Base-by-base conservation (phyloP, 208 protist species). In the Acanthamoeba healyi region DNA sequence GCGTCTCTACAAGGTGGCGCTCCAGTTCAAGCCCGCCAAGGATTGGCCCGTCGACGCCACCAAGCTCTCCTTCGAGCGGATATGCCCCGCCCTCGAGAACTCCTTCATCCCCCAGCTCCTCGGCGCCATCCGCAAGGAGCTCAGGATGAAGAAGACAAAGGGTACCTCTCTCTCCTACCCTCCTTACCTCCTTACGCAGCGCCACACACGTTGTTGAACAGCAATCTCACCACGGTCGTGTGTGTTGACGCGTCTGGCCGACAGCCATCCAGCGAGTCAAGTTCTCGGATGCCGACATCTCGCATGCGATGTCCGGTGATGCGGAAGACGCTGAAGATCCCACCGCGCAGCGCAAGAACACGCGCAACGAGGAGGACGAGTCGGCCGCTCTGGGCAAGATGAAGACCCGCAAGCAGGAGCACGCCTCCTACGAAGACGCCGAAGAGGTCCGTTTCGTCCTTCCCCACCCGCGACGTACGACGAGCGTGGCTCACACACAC, bases 11-110 rank as follows among this genome's bases (percentile, higher is more conserved):
- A 87, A 87, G 22, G 72, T 96, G 15, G 56, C 54, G 9, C 56
- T 96, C n/a, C 65, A 93, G 77, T 94, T 96, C 61, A 94, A 94
- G n/a, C 49, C 88, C 29, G 56, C 51, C 22, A 22, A 88, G 10
- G 32, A 94, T 9, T 58, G 44, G 34, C 32, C 77, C 12, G n/a
- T 95, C 1, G 17, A 51, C 32, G 32, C 67, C 6, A 51, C 94
- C 6, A 32, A 6, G 14, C 84, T 96, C 1, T 34, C 38, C 40
- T 42, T 92, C 0, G n/a, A 90, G 26, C 22, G 79, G 32, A 42
- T 95, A 0, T 19, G 38, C 29, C 14, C 44, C 24, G 46, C 77
- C 22, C 61, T 95, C 40, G 38, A 79, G 40, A 5, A 26, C 12
- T n/a, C 42, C 36, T 94, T 95, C 32, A 94, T 92, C 34, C 81